phyloP scores from a whole-genome alignment of 2,329 filamentous ascomycete genomes.

The Ceratocystis alfenasii region DNA sequence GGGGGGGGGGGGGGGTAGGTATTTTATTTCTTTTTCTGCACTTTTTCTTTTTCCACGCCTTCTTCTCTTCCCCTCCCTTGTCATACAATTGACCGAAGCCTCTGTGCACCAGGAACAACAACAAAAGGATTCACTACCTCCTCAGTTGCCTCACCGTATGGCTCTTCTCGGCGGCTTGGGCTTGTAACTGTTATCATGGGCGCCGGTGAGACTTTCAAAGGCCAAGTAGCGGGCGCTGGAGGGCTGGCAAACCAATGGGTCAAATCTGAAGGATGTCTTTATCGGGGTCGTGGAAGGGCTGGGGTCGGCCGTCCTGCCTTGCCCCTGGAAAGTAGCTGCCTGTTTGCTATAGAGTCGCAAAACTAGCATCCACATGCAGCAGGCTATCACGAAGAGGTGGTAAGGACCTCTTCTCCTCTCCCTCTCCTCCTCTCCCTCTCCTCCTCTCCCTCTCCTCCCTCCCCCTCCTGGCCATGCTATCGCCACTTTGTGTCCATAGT shows the following conservation, averaged over 20 bases:
- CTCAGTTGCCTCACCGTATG: not conserved
- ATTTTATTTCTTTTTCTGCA: too few relatives aligned
- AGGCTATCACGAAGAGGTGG: too few relatives aligned
- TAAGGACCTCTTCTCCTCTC: too few relatives aligned
- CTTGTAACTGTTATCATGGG: not conserved
- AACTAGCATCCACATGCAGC: too few relatives aligned
- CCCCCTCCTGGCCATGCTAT: not conserved
- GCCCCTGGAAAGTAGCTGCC: too few relatives aligned
- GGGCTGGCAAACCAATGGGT: not conserved
- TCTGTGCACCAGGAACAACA: constrained; percentile 3
- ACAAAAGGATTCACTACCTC: not conserved
- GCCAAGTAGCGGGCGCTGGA: not conserved
- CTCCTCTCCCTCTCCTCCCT: too few relatives aligned
- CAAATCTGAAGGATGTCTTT: not conserved
- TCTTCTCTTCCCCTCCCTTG: not conserved
- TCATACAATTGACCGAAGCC: not conserved
- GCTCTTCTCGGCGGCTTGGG: not conserved
- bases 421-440: not conserved
- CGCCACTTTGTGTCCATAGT: not conserved
- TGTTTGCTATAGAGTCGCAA: too few relatives aligned
- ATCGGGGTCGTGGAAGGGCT: not conserved
- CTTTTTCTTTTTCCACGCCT: not conserved
- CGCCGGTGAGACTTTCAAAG: not conserved
- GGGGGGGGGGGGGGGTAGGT: not conserved
- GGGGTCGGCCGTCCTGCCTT: too few relatives aligned